Evolutionary conservation across 2,329 filamentous ascomycete genomes (phyloP), one percentile per base, ranked within the genome.

Genomic region (Gnomoniopsis smithogilvyi): DNA sequence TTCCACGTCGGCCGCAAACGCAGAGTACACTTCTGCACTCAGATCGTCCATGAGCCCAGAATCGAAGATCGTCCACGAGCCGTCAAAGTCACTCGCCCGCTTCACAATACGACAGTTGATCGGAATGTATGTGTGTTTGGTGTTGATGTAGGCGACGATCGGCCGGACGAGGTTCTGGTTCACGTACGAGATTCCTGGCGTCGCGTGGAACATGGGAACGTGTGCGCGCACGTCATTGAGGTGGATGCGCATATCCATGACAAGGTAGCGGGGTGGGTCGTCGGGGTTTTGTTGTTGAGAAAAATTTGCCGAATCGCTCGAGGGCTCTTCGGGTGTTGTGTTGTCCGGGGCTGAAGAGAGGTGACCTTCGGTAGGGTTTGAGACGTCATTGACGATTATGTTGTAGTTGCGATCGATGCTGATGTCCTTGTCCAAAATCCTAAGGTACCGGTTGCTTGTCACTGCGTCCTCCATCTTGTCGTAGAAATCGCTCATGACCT

Each of bases 141-240:
- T 91, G 74, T 99, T 99, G 75, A 99, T 98, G 72, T 98, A 99
- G 7, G 95, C 95, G 45, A 99, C 93, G 62, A 99, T 99, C 17
- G 95, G 95, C 4, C 95, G 87, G 38, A 98, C 91, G 4, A 98
- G 86, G 1, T 95, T 92, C 72, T 96, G 96, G 74, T 97, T 98
- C 68, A 97, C 90, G 72, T 98, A 99, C 1, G 92, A 96, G 51
- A 98, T 84, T 69, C 97, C 90, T 17, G 86, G 88, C 1, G 90
- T 96, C 30, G 59, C 56, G 55, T 68, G 66, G 76, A 99, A 98
- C 53, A 98, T 83, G 1, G 95, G 95, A 1, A 99, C 93, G 2
- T 90, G 88, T 30, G 95, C 95, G 66, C 92, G 91, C 48, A 97
- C 92, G 65, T 97, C 92, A 75, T 97, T 98, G 62, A 99, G 84